A percentile compares a stretch with the other conserved stretches of the same genome.
These are phyloP conservation scores for Mortierella antarctica DNA, from an alignment of 192 early-diverging fungal species.

Conservation along the genomic window DNA sequence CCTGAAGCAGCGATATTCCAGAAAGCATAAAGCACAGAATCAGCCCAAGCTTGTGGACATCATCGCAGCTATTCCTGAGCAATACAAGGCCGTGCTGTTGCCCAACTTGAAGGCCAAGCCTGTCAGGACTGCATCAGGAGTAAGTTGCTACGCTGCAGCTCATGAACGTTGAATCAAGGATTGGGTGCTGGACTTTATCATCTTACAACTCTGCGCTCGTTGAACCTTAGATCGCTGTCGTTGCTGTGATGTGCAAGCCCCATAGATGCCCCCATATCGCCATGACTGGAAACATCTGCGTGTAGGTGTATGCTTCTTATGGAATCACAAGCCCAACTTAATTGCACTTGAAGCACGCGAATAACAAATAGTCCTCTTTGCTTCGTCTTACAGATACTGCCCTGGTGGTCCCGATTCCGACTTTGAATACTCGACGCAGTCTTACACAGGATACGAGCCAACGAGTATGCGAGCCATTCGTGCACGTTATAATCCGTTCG, in stretches of 20 bases:
- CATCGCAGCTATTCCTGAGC: constrained; percentile 97
- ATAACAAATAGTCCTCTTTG: too few relatives aligned
- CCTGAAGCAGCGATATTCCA: constrained; percentile 80
- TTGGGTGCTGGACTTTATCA: neutral
- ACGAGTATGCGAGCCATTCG: constrained; percentile 99
- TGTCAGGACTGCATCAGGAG: constrained; percentile 92
- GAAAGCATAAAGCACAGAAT: constrained; percentile 78
- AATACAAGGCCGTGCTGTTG: constrained; percentile 85
- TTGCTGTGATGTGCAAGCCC: constrained; percentile 97
- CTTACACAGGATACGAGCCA: constrained; percentile 99
- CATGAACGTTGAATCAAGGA: neutral
- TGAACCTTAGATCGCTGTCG: constrained; percentile 82
- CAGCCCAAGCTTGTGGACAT: constrained; percentile 98
- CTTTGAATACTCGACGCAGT: constrained; percentile 99
- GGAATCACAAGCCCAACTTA: too few relatives aligned
- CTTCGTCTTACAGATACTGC: constrained; percentile 72
- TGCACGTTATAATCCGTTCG: constrained; percentile 97
- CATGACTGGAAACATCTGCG: constrained; percentile 99
- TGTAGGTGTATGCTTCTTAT: constrained; percentile 62
- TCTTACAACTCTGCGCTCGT: neutral
- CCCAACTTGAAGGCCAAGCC: constrained; percentile 95
- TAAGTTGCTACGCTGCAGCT: constrained; percentile 49
- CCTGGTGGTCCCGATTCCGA: constrained; percentile 99
- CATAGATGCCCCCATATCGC: constrained; percentile 99
- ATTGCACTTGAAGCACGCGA: too few relatives aligned